Base-by-base conservation (phyloP, 441 rosid species). In the Populus hybrid region DNA sequence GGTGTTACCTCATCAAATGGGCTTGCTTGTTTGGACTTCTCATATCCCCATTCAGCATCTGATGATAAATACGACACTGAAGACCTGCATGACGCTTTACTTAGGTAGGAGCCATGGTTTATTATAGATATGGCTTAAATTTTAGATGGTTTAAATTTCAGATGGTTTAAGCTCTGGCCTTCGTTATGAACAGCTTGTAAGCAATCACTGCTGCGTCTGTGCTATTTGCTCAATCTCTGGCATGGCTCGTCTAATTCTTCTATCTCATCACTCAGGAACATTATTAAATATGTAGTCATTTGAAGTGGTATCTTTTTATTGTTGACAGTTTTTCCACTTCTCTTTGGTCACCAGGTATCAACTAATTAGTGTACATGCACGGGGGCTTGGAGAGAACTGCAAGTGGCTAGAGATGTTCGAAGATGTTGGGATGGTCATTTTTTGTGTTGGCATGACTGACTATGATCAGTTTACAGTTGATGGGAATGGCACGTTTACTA, bases 381-480 rank as follows among this genome's bases (percentile, higher is more conserved):
- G 94, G 76, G 96, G 99, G 72, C 91, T 92, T 6, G 96, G 98
- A 11, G 99, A 91, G 82, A 94, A 91, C 86, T 96, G 96, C 86
- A 92, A 92, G 78, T 96, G 98, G 98, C 89, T 96, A 38, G 98
- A 96, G 83, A 94, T 94, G 98, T 96, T 96, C 63, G 99, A 96
- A 86, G 99, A 96, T 70, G 88, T 94, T 24, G 98, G 99, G 64
- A 87, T 96, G 87, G 92, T 94, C 83, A 87, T 91, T 69, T 94
- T 96, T 77, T 91, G 95, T 74, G 94, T 94, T 50, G 26, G 92
- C 18, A 82, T 96, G 91, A 94, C 88, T 32, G 97, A 94, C 86
- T 96, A 94, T 18, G 95, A 94, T 80, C 94, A 94, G 76, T 74
- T 77, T 70, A 79, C 91, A 50, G 80, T 83, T 69, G 94, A 91